A percentile compares a stretch with the other conserved stretches of the same genome.
Evolutionary conservation across 2,329 filamentous ascomycete species (phyloP).

Genomic region (Aspergillus hortae): DNA sequence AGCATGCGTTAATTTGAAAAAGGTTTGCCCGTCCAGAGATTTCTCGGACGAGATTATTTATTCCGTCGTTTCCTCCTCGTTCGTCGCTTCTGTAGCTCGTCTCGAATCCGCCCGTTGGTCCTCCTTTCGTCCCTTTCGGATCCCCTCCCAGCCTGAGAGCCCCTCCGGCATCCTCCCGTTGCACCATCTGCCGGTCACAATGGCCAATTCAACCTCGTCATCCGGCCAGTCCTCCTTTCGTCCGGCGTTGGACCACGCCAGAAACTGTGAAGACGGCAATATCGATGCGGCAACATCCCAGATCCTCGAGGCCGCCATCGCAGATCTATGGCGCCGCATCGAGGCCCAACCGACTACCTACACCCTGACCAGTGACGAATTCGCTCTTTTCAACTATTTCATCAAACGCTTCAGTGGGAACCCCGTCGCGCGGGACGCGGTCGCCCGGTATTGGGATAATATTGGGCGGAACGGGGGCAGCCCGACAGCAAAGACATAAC

Average conservation of each 20-base stretch:
- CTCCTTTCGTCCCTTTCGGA: slow-evolving; percentile 1
- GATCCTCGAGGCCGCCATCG: slow-evolving; percentile 63
- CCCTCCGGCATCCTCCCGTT: background rate
- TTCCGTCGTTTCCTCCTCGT: slow-evolving; percentile 4
- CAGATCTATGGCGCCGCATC: slow-evolving; percentile 65
- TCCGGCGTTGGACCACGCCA: slow-evolving; percentile 70
- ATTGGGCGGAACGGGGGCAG: slow-evolving; percentile 24
- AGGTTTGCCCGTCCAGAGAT: slow-evolving; percentile 14
- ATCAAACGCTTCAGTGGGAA: slow-evolving; percentile 61
- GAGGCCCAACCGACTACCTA: slow-evolving; percentile 63
- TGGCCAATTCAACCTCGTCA: slow-evolving; percentile 34
- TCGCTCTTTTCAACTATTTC: slow-evolving; percentile 83
- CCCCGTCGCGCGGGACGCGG: slow-evolving; percentile 48
- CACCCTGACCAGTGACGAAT: slow-evolving; percentile 72
- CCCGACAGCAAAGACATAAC: slow-evolving; percentile 22
- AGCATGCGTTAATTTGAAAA: slow-evolving; percentile 21
- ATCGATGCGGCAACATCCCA: slow-evolving; percentile 60
- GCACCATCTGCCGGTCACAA: slow-evolving; percentile 8
- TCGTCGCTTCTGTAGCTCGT: background rate
- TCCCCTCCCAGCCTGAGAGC: background rate
- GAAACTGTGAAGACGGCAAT: slow-evolving; percentile 66
- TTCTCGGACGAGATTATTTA: slow-evolving; percentile 10
- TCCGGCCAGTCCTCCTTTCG: slow-evolving; percentile 49
- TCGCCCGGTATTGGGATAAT: slow-evolving; percentile 56
- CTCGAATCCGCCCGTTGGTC: slow-evolving; percentile 6